Percentiles rank a stretch among this genome's conserved stretches.
phyloP scores from a whole-genome alignment of 1,284 basidiomycete genomes.

The Trichosporon sp. region DNA sequence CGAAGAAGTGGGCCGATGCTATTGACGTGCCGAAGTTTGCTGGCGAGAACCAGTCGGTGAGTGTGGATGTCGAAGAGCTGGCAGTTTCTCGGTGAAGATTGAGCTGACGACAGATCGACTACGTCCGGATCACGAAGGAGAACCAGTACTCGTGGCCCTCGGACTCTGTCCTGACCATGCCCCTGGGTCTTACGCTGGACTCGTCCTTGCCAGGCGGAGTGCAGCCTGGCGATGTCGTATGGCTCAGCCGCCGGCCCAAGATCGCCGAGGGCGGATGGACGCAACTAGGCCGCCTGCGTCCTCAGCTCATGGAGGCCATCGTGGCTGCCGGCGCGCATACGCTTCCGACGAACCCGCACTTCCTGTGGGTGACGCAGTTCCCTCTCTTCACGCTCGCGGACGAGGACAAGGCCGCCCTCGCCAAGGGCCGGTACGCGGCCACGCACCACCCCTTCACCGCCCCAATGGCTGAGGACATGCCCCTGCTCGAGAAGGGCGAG shows the following conservation, averaged over 20 bases:
- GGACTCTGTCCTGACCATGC: constrained; percentile 38
- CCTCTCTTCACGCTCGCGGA: constrained; percentile 86
- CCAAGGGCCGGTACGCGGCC: constrained; percentile 79
- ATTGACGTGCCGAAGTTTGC: constrained; percentile 34
- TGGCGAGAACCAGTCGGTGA: constrained; percentile 33
- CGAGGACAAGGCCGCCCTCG: constrained; percentile 76
- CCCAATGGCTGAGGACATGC: constrained; percentile 82
- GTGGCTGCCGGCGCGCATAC: constrained; percentile 57
- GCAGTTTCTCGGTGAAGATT: neutral
- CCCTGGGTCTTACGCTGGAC: constrained; percentile 37
- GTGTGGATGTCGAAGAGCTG: no score
- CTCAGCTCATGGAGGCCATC: constrained; percentile 58
- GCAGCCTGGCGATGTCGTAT: constrained; percentile 52
- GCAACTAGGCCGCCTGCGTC: constrained; percentile 65
- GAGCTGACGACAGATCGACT: constrained; percentile 29
- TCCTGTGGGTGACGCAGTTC: constrained; percentile 93
- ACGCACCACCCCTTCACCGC: constrained; percentile 95
- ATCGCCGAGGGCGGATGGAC: constrained; percentile 73
- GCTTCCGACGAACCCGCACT: constrained; percentile 62
- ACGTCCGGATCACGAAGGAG: constrained; percentile 38
- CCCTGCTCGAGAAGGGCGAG: constrained; percentile 63
- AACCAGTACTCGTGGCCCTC: constrained; percentile 39
- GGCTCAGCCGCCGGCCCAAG: constrained; percentile 52
- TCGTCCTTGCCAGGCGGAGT: constrained; percentile 35
- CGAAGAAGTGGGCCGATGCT: constrained; percentile 29